Percentiles rank a stretch among this genome's conserved stretches.
Conservation (phyloP, 2,329 filamentous ascomycete species). For the Myriosclerotinia scirpicola region DNA sequence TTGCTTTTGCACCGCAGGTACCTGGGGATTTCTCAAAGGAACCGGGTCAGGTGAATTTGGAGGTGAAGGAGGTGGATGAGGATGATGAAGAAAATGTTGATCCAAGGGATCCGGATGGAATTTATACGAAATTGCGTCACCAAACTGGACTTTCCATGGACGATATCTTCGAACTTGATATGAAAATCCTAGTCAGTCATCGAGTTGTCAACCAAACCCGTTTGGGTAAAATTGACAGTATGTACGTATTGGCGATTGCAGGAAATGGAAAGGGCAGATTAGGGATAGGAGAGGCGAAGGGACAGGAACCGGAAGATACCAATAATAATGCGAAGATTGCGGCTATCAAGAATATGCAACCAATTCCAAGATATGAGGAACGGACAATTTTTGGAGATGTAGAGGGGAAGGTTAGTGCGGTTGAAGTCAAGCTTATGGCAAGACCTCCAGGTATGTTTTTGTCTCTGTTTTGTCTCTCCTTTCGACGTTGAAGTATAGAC, state of each 20-base stretch:
- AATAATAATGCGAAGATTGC: conserved; percentile 71
- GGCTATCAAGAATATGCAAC: conserved; percentile 89
- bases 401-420: conserved; percentile 82
- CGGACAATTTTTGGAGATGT: conserved; percentile 88
- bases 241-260: conserved; percentile 75
- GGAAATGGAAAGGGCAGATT: conserved; percentile 85
- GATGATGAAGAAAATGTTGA: conserved; percentile 33
- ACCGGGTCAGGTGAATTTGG: conserved; percentile 20
- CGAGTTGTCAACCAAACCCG: conserved; percentile 89
- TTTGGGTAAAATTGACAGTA: conserved; percentile 84
- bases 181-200: conserved; percentile 73
- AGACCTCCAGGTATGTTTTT: conserved; percentile 76
- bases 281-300: conserved; percentile 89
- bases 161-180: conserved; percentile 56
- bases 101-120: conserved; percentile 40
- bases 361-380: conserved; percentile 87
- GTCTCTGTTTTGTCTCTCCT: background rate
- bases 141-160: conserved; percentile 54
- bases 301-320: conserved; percentile 68
- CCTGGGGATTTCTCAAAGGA: conserved; percentile 31
- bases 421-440: conserved; percentile 75
- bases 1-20: conserved; percentile 33
- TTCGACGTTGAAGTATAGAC: background rate
- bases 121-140: conserved; percentile 43
- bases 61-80: conserved; percentile 24